phyloP scores from a whole-genome alignment of 2,329 filamentous ascomycete genomes.

The Cladophialophora chaetospira region DNA sequence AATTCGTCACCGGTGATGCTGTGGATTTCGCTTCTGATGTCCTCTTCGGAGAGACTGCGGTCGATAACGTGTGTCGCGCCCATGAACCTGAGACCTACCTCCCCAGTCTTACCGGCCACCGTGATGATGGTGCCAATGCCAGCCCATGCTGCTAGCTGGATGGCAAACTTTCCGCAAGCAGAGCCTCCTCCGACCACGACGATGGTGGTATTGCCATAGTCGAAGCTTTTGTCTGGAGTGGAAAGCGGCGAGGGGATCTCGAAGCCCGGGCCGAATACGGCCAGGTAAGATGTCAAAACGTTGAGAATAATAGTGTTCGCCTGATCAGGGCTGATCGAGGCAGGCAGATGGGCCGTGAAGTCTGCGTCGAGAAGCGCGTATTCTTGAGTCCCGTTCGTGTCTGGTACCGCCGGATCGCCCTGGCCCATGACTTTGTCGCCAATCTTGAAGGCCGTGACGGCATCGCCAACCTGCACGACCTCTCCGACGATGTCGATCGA shows the following conservation, averaged over 20 bases:
- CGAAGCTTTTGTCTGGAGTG: not conserved
- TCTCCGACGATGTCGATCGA: constrained; percentile 5
- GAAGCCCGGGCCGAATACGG: not conserved
- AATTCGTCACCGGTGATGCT: not conserved
- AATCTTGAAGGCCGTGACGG: constrained; percentile 2
- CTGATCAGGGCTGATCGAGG: constrained; percentile 1
- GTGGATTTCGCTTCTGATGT: not conserved
- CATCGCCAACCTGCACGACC: not conserved
- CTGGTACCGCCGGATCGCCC: constrained; percentile 1
- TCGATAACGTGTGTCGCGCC: constrained; percentile 3
- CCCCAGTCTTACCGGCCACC: not conserved
- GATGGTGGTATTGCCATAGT: not conserved
- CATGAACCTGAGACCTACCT: not conserved
- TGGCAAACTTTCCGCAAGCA: constrained; percentile 1
- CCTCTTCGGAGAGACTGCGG: not conserved
- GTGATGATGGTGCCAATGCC: constrained; percentile 1
- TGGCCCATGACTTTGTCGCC: constrained; percentile 2
- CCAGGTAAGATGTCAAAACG: constrained; percentile 1
- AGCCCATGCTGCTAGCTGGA: constrained; percentile 6
- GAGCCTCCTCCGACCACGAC: constrained; percentile 1
- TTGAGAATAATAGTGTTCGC: constrained; percentile 3
- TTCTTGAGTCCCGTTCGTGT: constrained; percentile 7
- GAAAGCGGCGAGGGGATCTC: not conserved
- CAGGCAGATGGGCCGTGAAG: constrained; percentile 1
- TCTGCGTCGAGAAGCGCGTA: constrained; percentile 6